Percentiles rank a stretch among this genome's conserved stretches.
Conservation (phyloP, 495 filamentous ascomycete species). For the Staphylotrichum tortipilum region DNA sequence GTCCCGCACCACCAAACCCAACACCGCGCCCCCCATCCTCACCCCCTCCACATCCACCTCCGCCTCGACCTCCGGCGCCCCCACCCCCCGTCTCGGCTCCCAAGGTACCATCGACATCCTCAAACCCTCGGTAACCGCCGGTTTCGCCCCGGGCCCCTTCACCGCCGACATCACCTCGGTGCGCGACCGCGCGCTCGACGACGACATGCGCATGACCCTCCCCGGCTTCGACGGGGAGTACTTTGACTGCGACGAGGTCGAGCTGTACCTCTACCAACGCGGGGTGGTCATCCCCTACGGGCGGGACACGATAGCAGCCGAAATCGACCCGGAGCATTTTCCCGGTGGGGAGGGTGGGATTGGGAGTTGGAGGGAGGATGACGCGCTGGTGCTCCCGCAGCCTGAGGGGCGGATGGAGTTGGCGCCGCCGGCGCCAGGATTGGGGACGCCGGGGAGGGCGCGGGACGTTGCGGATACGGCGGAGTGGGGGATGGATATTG, state of each 20-base stretch:
- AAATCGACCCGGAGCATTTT: conserved; percentile 32
- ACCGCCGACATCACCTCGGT: conserved; percentile 15
- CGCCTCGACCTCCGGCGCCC: no score
- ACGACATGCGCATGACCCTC: conserved; percentile 34
- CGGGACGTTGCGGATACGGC: no score
- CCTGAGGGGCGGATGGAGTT: not conserved
- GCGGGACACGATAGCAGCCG: conserved; percentile 45
- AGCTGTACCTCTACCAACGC: conserved; percentile 54
- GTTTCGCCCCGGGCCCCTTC: conserved; percentile 38
- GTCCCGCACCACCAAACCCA: no score
- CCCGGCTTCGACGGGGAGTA: conserved; percentile 58
- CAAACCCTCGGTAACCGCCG: conserved; percentile 27
- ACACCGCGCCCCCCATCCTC: not conserved
- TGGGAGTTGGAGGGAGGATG: no score
- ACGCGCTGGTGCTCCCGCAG: not conserved
- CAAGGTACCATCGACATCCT: conserved; percentile 23
- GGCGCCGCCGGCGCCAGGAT: no score
- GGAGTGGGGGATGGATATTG: no score
- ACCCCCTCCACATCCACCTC: conserved; percentile 8
- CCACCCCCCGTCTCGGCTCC: no score
- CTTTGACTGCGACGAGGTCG: conserved; percentile 65
- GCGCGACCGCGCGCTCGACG: conserved; percentile 24
- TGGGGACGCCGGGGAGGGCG: no score
- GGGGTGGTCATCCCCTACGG: conserved; percentile 48
- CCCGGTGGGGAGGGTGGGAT: conserved; percentile 5